Conservation (phyloP, 2,329 filamentous ascomycete genomes). For the Xylaria sp. region DNA sequence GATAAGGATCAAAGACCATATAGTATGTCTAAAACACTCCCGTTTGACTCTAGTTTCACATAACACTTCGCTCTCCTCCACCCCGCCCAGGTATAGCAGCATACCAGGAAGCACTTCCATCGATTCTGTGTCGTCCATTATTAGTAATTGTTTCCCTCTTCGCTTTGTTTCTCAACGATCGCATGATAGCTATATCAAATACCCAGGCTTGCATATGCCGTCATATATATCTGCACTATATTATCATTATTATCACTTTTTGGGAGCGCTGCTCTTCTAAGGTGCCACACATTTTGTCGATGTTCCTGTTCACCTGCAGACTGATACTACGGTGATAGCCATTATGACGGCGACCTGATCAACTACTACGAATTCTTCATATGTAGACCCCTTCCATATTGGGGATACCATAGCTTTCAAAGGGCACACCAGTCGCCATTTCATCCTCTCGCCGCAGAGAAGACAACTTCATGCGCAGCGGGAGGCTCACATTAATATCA, state of each 20-base stretch:
- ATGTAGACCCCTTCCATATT: constrained; percentile 6
- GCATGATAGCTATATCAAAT: constrained; percentile 14
- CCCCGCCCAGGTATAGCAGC: constrained; percentile 6
- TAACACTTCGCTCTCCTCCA: constrained; percentile 11
- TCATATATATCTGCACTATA: neutral
- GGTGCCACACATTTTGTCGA: constrained; percentile 16
- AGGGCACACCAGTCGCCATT: neutral
- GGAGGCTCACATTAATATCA: neutral
- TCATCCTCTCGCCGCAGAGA: neutral
- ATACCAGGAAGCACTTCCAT: constrained; percentile 4
- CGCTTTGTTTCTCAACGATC: constrained; percentile 10
- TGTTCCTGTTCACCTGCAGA: constrained; percentile 14
- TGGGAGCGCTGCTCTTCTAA: constrained; percentile 10
- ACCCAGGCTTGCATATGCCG: constrained; percentile 12
- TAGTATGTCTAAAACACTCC: constrained; percentile 30
- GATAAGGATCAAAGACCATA: neutral
- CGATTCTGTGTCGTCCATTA: neutral
- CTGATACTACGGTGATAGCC: constrained; percentile 30
- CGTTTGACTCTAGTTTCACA: constrained; percentile 25
- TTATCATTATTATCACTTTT: neutral
- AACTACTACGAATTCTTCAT: constrained; percentile 7
- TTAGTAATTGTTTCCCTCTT: constrained; percentile 12
- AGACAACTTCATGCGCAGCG: neutral
- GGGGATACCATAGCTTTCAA: constrained; percentile 4
- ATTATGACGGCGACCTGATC: constrained; percentile 21